phyloP scores from a whole-genome alignment of 2,329 filamentous ascomycete species.

The Gnomoniopsis sp. region DNA sequence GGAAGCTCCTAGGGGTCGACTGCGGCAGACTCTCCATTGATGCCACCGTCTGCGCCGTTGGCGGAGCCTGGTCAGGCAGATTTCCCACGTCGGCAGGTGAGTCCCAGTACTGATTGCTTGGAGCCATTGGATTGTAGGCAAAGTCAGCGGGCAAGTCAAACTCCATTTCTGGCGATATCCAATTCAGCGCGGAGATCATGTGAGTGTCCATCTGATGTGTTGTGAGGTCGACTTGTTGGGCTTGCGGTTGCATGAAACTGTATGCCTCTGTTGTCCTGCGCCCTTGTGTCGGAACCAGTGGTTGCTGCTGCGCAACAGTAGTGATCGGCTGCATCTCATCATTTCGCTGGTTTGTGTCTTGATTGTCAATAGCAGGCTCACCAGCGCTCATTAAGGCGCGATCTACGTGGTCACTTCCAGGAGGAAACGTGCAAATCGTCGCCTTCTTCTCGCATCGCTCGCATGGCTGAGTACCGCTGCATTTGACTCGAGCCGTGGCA shows the following conservation, averaged over 20 bases:
- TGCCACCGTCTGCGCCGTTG: not conserved
- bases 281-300: not conserved
- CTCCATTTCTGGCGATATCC: conserved; percentile 13
- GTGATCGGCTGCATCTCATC: not conserved
- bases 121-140: conserved; percentile 3
- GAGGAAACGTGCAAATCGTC: conserved; percentile 4
- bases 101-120: conserved; percentile 10
- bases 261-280: not conserved
- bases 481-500: conserved; percentile 11
- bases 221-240: not conserved
- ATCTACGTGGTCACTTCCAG: not conserved
- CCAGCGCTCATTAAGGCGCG: not conserved
- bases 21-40: not conserved
- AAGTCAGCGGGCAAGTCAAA: conserved; percentile 6
- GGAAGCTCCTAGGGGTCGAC: not conserved
- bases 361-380: not conserved
- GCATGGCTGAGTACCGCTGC: conserved; percentile 5
- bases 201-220: not conserved
- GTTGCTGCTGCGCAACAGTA: not conserved
- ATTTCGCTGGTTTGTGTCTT: not conserved
- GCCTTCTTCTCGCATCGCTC: conserved; percentile 9
- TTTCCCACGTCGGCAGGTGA: not conserved
- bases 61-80: not conserved
- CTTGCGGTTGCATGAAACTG: not conserved
- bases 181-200: conserved; percentile 13